phyloP scores from a whole-genome alignment of 768 basidiomycete species.

The Coprinellus aureogranulatus region DNA sequence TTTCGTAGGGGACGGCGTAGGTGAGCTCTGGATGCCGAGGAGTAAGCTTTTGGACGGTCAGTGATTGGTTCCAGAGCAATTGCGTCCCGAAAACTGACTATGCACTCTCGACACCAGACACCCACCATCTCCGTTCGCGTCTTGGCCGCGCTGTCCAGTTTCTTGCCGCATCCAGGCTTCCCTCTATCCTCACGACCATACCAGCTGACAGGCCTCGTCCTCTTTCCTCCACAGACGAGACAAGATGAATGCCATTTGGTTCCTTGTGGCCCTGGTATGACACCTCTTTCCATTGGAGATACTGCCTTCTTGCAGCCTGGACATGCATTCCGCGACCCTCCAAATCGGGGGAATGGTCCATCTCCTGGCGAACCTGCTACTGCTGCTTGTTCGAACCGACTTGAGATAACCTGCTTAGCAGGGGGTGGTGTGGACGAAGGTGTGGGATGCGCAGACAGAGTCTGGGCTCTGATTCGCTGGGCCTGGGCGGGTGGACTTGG shows the following conservation, averaged over 20 bases:
- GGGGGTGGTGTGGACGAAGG: conserved; percentile 13
- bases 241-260: conserved; percentile 78
- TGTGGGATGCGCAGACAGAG: neutral
- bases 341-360: conserved; percentile 52
- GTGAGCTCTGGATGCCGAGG: conserved; percentile 48
- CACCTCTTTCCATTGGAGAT: conserved; percentile 81
- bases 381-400: conserved; percentile 26
- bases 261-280: conserved; percentile 81
- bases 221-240: conserved; percentile 77
- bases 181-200: conserved; percentile 47
- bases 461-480: conserved; percentile 15
- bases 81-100: conserved; percentile 46
- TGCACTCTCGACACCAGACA: conserved; percentile 84
- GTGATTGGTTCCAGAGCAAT: neutral
- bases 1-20: conserved; percentile 52
- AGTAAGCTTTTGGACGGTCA: conserved; percentile 44
- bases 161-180: conserved; percentile 79
- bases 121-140: conserved; percentile 62
- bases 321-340: conserved; percentile 52
- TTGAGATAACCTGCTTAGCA: conserved; percentile 21
- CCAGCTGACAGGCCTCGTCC: conserved; percentile 34
- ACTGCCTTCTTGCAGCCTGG: conserved; percentile 75
- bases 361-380: conserved; percentile 15
- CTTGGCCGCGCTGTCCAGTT: conserved; percentile 79
- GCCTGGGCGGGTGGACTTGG: conserved; percentile 23